Base-by-base conservation (phyloP, 257 asterid genomes). In the Solanum pimpinellifolium region DNA sequence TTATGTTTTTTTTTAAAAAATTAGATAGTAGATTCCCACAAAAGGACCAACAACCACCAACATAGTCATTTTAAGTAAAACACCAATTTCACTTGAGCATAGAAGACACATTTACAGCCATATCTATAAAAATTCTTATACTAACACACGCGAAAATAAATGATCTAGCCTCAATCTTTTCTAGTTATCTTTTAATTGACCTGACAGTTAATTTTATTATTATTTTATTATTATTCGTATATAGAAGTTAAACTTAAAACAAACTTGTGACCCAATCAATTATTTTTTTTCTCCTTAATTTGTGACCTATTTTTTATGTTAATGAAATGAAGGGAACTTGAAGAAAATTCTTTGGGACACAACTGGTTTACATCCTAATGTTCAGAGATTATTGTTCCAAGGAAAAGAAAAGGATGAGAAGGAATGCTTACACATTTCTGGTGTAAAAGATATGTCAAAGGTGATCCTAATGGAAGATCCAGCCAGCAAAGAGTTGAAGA, bases 391-490 rank as follows among this genome's bases (percentile, higher is more conserved):
- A 56, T 86, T 90, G 87, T 90, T 66, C 62, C 88, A 60, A 88
- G 91, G 90, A n/a, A 90, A 90, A 90, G 89, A 90, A 25, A 83
- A 88, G 49, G 56, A 90, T 74, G 87, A 88, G 11, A 83, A 88
- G 35, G 89, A 88, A 86, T 82, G 31, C 37, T 85, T 90, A 29
- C 91, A 88, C 86, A 85, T 87, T 42, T 86, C 91, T 21, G 91
- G 88, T 39, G 78, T 90, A 82, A 83, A 73, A 83, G 89, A 90
- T 56, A 86, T 82, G 89, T 66, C 90, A 4, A 90, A 90, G 47
- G 27, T 90, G 41, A 72, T 89, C 66, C 68, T 89, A 9, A 21
- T 90, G 90, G 91, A 90, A 83, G 91, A 87, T 83, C 91, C 91
- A n/a, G 84, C 90, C 0, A 87, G 88, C 73, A 89, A 83, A 83